Evolutionary conservation across 768 basidiomycete species (phyloP), one percentile per base, ranked within the genome.

Genomic region (Coprinopsis marcescibilis): DNA sequence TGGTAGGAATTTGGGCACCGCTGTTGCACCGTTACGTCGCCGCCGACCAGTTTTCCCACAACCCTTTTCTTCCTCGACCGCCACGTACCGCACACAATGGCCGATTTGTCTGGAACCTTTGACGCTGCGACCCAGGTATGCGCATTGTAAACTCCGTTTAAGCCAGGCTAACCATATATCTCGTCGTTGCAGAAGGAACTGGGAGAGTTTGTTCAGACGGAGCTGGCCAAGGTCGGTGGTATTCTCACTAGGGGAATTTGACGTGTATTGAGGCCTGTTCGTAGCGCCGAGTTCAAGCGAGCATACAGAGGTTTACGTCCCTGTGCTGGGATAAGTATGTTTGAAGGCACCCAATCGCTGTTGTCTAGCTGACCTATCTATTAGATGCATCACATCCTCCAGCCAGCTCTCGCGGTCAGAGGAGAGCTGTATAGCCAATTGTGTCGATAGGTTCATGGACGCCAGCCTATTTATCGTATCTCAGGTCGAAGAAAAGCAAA

Each of bases 301-400:
- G 41, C 26, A 17, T 93, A 33, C 90, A 91, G 52, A 78, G 71
- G 40, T 75, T 93, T 53, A 93, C 92, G 15, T 76, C 77, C 58
- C 81, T 82, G 68, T 93, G 91, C 63, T 94, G 91, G 89, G 87
- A 92, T 71, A 91, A 94, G 90, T 93, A 58, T 62, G 79, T 71
- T 25, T 14, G 20, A 37, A 7, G 17, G 11, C 17, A 7, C 4
- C 27, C 25, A 19, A 15, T 4, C 24, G 30, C 30, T 32, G 30
- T 8, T n/a, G n/a, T n/a, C 21, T 40, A 5, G 23, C 11, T 20
- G 6, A 43, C n/a, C 23, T 8, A 30, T 4, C 15, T 17, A n/a
- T 4, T 51, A 92, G 90, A 62, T 95, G 92, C 60, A 74, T 94
- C 43, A 85, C 86, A 0, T 77, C 87, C 35, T 84, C 85, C 7